Evolutionary conservation across 805 yeast species (phyloP).

Genomic region (Hanseniaspora taiwanica): DNA sequence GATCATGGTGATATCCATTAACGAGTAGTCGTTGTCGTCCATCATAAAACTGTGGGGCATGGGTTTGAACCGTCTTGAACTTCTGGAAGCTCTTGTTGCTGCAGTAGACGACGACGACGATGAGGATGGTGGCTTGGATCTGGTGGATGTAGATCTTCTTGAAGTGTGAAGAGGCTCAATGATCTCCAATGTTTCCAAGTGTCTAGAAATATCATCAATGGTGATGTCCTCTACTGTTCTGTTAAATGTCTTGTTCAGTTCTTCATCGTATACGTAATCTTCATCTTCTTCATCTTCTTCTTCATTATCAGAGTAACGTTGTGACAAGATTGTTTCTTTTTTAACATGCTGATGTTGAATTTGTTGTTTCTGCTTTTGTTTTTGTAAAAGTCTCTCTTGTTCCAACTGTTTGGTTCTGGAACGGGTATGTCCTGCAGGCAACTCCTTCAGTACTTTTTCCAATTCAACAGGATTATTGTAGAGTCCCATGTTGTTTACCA

Average conservation of each 20-base stretch:
- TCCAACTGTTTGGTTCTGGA: not conserved
- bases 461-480: not conserved
- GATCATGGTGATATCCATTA: not conserved
- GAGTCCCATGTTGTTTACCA: not conserved
- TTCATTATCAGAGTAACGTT: constrained; percentile 16
- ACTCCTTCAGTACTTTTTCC: not conserved
- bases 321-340: constrained; percentile 10
- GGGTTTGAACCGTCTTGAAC: not conserved
- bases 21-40: not conserved
- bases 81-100: not conserved
- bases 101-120: not conserved
- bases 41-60: not conserved
- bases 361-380: constrained; percentile 1
- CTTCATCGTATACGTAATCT: constrained; percentile 24
- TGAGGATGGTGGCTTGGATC: not conserved
- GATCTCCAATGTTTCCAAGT: constrained; percentile 23
- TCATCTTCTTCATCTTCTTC: constrained; percentile 23
- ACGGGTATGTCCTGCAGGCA: not conserved
- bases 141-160: constrained; percentile 6
- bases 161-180: no score
- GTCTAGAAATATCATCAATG: constrained; percentile 26
- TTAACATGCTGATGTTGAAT: constrained; percentile 2
- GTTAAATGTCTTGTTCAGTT: constrained; percentile 24
- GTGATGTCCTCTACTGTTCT: constrained; percentile 27
- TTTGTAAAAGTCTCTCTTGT: not conserved